Percentiles rank a stretch among this genome's conserved stretches.
Evolutionary conservation across 108 stramenopile species (phyloP).

Genomic region (Aurantiochytrium sp.): DNA sequence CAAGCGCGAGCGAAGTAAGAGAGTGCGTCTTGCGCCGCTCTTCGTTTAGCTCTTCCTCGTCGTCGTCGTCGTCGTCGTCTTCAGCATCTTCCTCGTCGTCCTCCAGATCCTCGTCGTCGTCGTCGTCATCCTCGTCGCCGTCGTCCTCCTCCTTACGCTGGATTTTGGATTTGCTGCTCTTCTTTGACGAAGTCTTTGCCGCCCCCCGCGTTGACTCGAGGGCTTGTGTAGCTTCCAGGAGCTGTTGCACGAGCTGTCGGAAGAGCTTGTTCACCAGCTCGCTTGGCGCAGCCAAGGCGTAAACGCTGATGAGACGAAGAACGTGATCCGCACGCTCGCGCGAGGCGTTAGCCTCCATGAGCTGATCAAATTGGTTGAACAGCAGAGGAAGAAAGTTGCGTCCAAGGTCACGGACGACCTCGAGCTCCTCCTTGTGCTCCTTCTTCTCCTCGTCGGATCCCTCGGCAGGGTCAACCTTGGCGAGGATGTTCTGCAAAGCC

Average conservation of each 20-base stretch:
- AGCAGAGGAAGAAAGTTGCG: neutral
- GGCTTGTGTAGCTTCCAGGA: neutral
- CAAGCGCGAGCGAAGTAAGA: neutral
- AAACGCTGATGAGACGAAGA: neutral
- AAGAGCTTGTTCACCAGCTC: conserved; percentile 4
- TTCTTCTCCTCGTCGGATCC: neutral
- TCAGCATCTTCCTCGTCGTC: neutral
- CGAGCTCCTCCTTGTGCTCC: neutral
- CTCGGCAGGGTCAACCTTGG: neutral
- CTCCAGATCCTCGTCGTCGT: neutral
- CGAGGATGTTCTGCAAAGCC: neutral
- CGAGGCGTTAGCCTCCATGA: neutral
- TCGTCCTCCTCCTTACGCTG: no score
- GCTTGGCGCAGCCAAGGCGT: neutral
- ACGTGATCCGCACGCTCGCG: neutral
- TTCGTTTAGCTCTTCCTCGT: neutral
- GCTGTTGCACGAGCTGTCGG: neutral
- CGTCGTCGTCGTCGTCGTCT: neutral
- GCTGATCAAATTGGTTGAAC: neutral
- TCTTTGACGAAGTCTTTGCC: neutral
- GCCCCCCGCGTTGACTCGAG: neutral
- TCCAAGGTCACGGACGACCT: neutral
- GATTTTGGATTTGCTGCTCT: neutral
- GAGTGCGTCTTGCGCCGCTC: neutral
- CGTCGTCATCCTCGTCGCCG: neutral